A percentile compares a stretch with the other conserved stretches of the same genome.
These are phyloP conservation scores for Gremmenia infestans DNA, from an alignment of 2,329 filamentous ascomycete species.

Conservation along the genomic window DNA sequence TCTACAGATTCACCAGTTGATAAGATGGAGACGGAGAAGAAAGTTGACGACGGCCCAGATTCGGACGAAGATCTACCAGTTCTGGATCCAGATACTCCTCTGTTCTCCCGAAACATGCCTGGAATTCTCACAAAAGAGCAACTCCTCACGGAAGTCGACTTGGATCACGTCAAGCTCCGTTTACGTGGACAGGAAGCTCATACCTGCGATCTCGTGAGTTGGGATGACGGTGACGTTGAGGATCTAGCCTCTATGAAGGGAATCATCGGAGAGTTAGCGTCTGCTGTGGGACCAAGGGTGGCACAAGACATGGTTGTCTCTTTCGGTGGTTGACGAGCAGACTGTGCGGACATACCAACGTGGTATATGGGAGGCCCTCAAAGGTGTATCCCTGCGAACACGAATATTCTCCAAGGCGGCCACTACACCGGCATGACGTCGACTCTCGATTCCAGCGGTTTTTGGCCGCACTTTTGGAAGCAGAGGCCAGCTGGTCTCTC, in stretches of 20 bases:
- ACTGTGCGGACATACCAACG: no score
- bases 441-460: no score
- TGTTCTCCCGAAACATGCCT: slow-evolving; percentile 62
- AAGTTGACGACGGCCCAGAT: slow-evolving; percentile 3
- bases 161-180: slow-evolving; percentile 53
- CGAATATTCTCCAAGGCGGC: no score
- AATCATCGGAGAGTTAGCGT: slow-evolving; percentile 61
- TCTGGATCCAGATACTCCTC: slow-evolving; percentile 32
- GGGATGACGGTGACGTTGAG: slow-evolving; percentile 49
- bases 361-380: no score
- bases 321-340: slow-evolving; percentile 32
- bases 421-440: no score
- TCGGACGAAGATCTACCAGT: slow-evolving; percentile 10
- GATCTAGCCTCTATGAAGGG: slow-evolving; percentile 52
- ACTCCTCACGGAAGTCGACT: slow-evolving; percentile 45
- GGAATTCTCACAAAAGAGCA: slow-evolving; percentile 55
- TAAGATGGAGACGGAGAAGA: slow-evolving; percentile 9
- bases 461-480: no score
- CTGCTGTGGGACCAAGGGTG: slow-evolving; percentile 58
- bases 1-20: neutral
- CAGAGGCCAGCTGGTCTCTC: no score
- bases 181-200: slow-evolving; percentile 37
- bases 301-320: slow-evolving; percentile 54
- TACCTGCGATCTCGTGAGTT: slow-evolving; percentile 51
- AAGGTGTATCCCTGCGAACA: no score